Conservation (phyloP, 176 grass and related monocot species). For the Carex parvula region DNA sequence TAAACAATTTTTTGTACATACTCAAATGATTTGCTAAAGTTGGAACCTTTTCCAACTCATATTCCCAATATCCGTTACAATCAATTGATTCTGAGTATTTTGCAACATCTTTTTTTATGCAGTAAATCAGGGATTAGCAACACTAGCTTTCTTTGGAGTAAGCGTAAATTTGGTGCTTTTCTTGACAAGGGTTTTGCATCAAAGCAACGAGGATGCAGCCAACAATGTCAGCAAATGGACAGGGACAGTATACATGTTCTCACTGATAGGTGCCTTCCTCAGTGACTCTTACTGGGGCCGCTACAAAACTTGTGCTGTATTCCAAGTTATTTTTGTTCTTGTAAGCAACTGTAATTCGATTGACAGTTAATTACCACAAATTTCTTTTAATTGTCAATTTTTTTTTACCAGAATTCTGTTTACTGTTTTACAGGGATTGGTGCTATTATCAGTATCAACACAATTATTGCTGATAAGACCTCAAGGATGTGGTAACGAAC, state of each 20-base stretch:
- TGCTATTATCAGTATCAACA: conserved; percentile 58
- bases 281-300: conserved; percentile 97
- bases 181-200: conserved; percentile 80
- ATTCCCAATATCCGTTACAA: too few species aligned
- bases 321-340: conserved; percentile 82
- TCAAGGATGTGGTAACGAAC: conserved; percentile 53
- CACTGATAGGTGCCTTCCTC: conserved; percentile 87
- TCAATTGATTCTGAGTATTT: background rate
- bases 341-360: conserved; percentile 38
- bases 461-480: conserved; percentile 55
- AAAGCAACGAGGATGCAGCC: conserved; percentile 77
- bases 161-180: conserved; percentile 95
- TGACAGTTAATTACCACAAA: background rate
- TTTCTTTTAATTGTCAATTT: background rate
- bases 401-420: background rate
- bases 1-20: too few species aligned
- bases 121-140: conserved; percentile 94
- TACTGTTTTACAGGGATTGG: conserved; percentile 51
- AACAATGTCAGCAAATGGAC: conserved; percentile 99
- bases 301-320: conserved; percentile 86
- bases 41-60: too few species aligned
- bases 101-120: conserved; percentile 17
- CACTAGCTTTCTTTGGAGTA: conserved; percentile 92
- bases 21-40: too few species aligned
- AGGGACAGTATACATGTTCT: conserved; percentile 97